Evolutionary conservation across 208 protist genomes (phyloP), one percentile per base, ranked within the genome.

Genomic region (Acanthamoeba divionensis): DNA sequence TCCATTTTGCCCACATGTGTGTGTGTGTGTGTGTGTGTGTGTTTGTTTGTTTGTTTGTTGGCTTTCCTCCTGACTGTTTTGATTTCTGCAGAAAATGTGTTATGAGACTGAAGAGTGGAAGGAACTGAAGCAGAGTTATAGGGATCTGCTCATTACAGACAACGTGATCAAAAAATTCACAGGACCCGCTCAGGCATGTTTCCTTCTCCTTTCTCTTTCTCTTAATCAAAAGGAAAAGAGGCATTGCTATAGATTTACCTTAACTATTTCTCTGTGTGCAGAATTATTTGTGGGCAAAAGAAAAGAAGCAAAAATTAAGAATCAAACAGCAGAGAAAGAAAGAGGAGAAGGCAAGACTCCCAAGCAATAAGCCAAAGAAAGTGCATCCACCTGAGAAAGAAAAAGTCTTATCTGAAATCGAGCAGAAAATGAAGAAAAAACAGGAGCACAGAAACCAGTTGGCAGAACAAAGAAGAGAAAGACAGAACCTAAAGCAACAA

Each of bases 111-210:
- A 41, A 5, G 36, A 41, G 36, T 41, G 36, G 36, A 41, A 41
- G 36, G 36, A 41, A 41, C 36, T 41, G 5, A 41, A 41, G 36
- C 36, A 18, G 45, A 80, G 69, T 18, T 80, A 80, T 29, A n/a
- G 69, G 8, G 69, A 80, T 33, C 33, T 21, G 44, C 36, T 80
- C 13, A 80, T 80, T n/a, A 80, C 69, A 9, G 69, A 80, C 26
- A 80, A 80, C 69, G 55, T 50, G 0, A 80, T 80, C 69, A 80
- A 44, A n/a, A 80, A 80, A 41, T 33, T 80, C n/a, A 44, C 55
- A 26, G 69, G 69, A 21, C 69, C 69, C 1, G 69, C 69, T 24
- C 48, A 80, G 45, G 69, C 55, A 41, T 41, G 36, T 41, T n/a
- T n/a, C n/a, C n/a, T n/a, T n/a, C n/a, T n/a, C n/a, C n/a, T n/a